These are phyloP conservation scores for Sporothrix sp. DNA, from an alignment of 2,329 filamentous ascomycete genomes.

Conservation along the genomic window DNA sequence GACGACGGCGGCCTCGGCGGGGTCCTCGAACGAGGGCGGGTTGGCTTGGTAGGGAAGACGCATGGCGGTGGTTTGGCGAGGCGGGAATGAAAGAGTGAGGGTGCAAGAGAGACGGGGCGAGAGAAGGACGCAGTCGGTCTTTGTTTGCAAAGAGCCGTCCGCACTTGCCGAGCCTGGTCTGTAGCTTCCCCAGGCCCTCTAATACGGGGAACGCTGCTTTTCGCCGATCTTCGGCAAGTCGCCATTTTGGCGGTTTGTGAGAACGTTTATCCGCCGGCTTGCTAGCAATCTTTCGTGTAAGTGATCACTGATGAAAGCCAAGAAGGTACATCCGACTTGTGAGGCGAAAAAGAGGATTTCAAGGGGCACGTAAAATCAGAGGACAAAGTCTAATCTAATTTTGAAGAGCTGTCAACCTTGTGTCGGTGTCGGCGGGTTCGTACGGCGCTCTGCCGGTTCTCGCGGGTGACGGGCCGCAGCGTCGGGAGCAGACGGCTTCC, in stretches of 20 bases:
- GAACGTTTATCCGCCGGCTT: constrained; percentile 2
- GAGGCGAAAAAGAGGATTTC: constrained; percentile 18
- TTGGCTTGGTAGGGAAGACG: constrained; percentile 55
- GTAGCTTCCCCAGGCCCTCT: too few relatives aligned
- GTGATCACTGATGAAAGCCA: too few relatives aligned
- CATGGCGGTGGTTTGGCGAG: constrained; percentile 36
- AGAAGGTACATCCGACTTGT: constrained; percentile 20
- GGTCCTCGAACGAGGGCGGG: constrained; percentile 35
- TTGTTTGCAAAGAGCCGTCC: background rate
- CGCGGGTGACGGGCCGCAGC: too few relatives aligned
- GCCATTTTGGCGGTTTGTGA: background rate
- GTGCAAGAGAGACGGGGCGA: background rate
- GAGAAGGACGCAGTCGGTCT: background rate
- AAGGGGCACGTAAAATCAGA: too few relatives aligned
- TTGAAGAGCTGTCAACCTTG: too few relatives aligned
- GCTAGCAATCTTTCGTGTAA: background rate
- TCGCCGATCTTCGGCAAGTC: constrained; percentile 2
- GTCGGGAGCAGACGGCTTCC: too few relatives aligned
- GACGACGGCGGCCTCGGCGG: constrained; percentile 48
- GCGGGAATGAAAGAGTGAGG: background rate
- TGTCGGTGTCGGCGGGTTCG: too few relatives aligned
- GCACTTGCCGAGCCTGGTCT: background rate
- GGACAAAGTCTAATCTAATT: too few relatives aligned
- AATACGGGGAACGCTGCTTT: too few relatives aligned
- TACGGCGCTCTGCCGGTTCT: too few relatives aligned